Evolutionary conservation across 225 moss, liverwort and hornwort genomes (phyloP).

Genomic region (Bryoerythrophyllum caledonicum): DNA sequence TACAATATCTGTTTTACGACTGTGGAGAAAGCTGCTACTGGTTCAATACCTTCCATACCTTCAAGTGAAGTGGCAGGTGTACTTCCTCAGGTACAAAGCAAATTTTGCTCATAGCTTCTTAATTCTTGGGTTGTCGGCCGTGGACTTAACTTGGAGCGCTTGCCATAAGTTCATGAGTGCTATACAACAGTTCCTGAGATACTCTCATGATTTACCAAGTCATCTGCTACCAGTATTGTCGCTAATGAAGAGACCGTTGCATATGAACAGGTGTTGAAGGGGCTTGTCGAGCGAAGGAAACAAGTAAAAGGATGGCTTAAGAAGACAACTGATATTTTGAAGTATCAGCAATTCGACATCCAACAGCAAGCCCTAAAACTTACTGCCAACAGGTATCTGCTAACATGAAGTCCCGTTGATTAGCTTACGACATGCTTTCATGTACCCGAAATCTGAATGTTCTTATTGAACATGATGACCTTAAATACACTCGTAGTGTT

Average conservation of each 20-base stretch:
- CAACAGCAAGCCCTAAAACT: conserved; percentile 99
- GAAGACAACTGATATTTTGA: conserved; percentile 76
- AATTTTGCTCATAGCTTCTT: neutral
- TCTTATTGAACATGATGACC: neutral
- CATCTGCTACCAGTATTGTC: neutral
- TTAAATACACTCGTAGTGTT: neutral
- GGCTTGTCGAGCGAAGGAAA: conserved; percentile 92
- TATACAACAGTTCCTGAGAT: neutral
- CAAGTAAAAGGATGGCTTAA: conserved; percentile 97
- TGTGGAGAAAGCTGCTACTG: conserved; percentile 73
- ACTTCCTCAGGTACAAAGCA: conserved; percentile 75
- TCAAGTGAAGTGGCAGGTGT: conserved; percentile 79
- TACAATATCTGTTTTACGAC: conserved; percentile 98
- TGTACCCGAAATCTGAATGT: neutral
- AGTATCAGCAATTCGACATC: conserved; percentile 96
- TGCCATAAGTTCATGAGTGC: neutral
- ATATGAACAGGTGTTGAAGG: conserved; percentile 76
- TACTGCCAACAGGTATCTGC: conserved; percentile 86
- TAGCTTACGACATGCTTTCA: neutral
- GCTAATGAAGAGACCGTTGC: conserved; percentile 25
- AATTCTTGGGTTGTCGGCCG: conserved; percentile 13
- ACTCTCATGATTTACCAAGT: neutral
- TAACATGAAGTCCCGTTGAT: neutral
- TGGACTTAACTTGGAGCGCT: neutral
- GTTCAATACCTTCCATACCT: conserved; percentile 76